Conservation (phyloP, 768 basidiomycete genomes). For the Lactifluus rugatus region DNA sequence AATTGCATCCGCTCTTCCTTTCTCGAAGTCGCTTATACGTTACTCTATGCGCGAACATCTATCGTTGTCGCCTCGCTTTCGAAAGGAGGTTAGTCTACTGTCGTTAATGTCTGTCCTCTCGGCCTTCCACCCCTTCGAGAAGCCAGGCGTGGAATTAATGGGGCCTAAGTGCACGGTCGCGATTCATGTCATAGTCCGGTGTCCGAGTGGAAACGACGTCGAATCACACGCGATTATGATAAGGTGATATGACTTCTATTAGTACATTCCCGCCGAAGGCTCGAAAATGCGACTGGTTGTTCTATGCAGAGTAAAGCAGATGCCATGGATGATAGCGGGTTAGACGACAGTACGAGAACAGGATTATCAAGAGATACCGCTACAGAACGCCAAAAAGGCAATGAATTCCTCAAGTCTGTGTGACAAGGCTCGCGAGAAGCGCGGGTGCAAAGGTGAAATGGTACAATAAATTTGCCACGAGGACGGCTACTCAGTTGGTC, state of each 20-base stretch:
- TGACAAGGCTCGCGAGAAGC: slow-evolving; percentile 8
- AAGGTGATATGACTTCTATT: slow-evolving; percentile 7
- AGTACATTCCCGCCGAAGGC: slow-evolving; percentile 9
- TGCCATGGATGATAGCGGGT: slow-evolving; percentile 5
- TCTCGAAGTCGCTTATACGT: slow-evolving; percentile 1
- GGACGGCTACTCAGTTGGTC: slow-evolving; percentile 3
- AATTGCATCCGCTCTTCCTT: neutral
- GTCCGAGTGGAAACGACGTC: neutral
- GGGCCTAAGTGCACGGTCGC: neutral
- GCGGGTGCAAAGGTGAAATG: slow-evolving; percentile 15
- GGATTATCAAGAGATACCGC: slow-evolving; percentile 2
- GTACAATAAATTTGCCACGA: neutral
- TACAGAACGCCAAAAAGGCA: slow-evolving; percentile 6
- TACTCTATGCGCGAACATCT: neutral
- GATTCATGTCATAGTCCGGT: neutral
- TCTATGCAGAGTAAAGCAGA: slow-evolving; percentile 2
- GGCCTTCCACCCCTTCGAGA: neutral
- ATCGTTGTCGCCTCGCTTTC: neutral
- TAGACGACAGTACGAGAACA: slow-evolving; percentile 2
- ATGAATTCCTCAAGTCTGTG: slow-evolving; percentile 2
- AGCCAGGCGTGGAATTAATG: neutral
- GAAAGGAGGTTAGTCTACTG: neutral
- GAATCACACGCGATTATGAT: neutral
- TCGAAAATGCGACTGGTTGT: neutral
- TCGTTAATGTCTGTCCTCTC: neutral